phyloP scores from a whole-genome alignment of 345 rosid species.

The Alliaria petiolata region DNA sequence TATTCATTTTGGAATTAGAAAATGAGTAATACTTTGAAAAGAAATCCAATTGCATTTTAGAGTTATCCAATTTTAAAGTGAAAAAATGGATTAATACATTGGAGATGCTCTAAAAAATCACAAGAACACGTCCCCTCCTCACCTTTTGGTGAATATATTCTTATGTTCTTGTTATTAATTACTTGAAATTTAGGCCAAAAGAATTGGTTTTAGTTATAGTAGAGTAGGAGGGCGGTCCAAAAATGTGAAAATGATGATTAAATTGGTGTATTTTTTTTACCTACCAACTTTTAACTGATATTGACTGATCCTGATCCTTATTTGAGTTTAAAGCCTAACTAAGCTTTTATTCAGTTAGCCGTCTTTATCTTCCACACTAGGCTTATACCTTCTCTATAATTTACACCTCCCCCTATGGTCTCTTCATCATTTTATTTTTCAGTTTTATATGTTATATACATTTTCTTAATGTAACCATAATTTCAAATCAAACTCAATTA shows the following conservation, averaged over 20 bases:
- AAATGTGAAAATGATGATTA: conserved; percentile 8
- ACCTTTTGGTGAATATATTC: conserved; percentile 12
- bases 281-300: conserved; percentile 31
- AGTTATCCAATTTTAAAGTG: no score
- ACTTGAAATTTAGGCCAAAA: neutral
- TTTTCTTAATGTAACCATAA: neutral
- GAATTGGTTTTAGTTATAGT: neutral
- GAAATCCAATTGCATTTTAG: no score
- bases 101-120: no score
- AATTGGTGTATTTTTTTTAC: neutral
- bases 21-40: no score
- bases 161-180: conserved; percentile 9
- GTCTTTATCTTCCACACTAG: conserved; percentile 17
- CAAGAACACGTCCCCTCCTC: conserved; percentile 6
- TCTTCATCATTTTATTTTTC: neutral
- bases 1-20: no score
- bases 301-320: conserved; percentile 1
- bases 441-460: neutral
- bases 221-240: conserved; percentile 3
- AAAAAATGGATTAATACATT: no score
- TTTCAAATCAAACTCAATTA: neutral
- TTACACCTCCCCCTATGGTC: conserved; percentile 1
- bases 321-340: conserved; percentile 10
- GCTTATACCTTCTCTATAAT: conserved; percentile 7
- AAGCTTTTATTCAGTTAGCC: conserved; percentile 24